Conservation (phyloP, 257 asterid species). For the Euphrasia confusa region DNA sequence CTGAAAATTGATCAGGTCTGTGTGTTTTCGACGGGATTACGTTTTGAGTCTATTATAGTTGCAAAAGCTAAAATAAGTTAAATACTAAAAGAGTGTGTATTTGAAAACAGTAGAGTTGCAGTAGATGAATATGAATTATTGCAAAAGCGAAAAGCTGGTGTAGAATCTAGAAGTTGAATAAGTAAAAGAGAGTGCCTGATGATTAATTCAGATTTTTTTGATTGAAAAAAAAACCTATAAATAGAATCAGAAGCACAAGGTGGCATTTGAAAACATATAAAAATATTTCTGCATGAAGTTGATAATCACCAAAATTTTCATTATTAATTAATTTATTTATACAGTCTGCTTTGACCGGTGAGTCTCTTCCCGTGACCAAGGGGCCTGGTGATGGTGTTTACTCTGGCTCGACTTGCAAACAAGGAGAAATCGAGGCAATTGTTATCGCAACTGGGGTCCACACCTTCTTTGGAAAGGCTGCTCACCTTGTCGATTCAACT, state of each 20-base stretch:
- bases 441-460: constrained; percentile 97
- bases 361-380: constrained; percentile 93
- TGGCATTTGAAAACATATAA: neutral
- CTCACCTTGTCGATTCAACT: constrained; percentile 91
- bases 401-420: constrained; percentile 98
- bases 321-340: constrained; percentile 5
- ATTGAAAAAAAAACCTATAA: neutral
- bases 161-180: neutral
- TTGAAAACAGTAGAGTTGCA: neutral
- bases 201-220: neutral
- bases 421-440: constrained; percentile 87
- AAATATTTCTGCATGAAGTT: neutral
- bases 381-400: constrained; percentile 95
- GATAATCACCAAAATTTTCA: neutral
- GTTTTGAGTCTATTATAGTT: neutral
- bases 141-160: neutral
- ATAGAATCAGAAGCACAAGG: neutral
- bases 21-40: constrained; percentile 8
- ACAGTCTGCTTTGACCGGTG: constrained; percentile 98
- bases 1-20: constrained; percentile 89
- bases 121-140: neutral
- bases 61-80: neutral
- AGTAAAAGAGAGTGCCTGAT: neutral
- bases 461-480: constrained; percentile 96
- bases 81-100: neutral